phyloP scores from a whole-genome alignment of 202 grass and related monocot genomes.

The Hordeum pubiflorum region DNA sequence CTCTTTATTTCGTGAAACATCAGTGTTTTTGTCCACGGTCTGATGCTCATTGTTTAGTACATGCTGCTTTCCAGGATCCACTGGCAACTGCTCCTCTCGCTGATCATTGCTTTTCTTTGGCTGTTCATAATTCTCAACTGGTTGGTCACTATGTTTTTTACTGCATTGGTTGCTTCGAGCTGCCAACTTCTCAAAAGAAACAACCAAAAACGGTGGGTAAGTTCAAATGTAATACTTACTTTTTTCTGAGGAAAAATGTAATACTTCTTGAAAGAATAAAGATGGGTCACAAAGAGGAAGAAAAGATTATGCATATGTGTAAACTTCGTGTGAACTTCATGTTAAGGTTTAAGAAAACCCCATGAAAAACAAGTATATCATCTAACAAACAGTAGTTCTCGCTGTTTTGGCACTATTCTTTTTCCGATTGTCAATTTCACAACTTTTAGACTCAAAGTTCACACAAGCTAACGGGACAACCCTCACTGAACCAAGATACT shows the following conservation, averaged over 20 bases:
- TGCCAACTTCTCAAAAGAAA: constrained; percentile 18
- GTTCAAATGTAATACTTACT: background rate
- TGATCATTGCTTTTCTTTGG: background rate
- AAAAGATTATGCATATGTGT: background rate
- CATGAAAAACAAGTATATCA: background rate
- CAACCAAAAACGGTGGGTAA: background rate
- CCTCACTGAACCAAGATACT: background rate
- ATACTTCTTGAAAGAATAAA: background rate
- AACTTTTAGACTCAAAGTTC: background rate
- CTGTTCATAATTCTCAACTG: background rate
- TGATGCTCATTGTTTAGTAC: constrained; percentile 5
- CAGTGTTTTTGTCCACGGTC: background rate
- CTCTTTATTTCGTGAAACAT: constrained; percentile 19
- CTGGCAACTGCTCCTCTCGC: constrained; percentile 13
- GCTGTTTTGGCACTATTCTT: background rate
- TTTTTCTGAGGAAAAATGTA: background rate
- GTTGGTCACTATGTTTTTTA: constrained; percentile 6
- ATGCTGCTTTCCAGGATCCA: background rate
- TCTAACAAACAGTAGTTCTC: background rate
- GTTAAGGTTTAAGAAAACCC: background rate
- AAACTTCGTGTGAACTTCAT: background rate
- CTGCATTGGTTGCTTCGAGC: constrained; percentile 21
- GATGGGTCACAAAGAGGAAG: background rate
- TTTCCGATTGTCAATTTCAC: background rate
- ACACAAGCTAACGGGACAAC: background rate